phyloP scores from a whole-genome alignment of 805 yeast genomes.

The Yarrowia sp. region DNA sequence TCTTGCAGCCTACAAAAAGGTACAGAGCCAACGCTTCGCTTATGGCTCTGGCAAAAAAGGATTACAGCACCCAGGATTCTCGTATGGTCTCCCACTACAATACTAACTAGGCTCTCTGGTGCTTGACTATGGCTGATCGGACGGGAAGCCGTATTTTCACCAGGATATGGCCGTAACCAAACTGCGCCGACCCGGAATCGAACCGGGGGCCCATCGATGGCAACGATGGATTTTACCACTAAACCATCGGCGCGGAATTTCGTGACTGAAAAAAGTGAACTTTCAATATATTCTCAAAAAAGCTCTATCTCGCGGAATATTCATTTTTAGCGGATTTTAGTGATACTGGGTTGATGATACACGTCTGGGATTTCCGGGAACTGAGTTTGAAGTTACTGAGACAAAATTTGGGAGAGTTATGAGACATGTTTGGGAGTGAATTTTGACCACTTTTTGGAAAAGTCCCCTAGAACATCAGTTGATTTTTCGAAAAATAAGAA shows the following conservation, averaged over 20 bases:
- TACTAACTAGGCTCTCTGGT: slow-evolving; percentile 16
- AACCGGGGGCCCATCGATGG: slow-evolving; percentile 19
- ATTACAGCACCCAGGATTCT: slow-evolving; percentile 12
- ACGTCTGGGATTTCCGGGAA: no score
- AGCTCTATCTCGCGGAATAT: background rate
- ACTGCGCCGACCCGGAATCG: slow-evolving; percentile 14
- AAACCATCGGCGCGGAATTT: slow-evolving; percentile 1
- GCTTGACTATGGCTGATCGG: slow-evolving; percentile 16
- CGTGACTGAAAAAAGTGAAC: no score
- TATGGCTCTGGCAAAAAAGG: background rate
- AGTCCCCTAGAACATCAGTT: no score
- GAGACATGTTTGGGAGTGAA: no score
- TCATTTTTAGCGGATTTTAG: background rate
- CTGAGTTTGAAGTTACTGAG: no score
- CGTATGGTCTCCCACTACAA: slow-evolving; percentile 20
- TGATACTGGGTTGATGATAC: no score
- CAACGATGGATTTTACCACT: slow-evolving; percentile 16
- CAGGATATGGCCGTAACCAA: slow-evolving; percentile 14
- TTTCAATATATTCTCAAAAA: background rate
- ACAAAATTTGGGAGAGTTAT: no score
- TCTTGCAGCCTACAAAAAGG: no score
- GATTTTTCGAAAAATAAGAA: no score
- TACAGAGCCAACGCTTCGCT: no score
- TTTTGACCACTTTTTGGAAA: no score
- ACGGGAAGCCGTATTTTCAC: slow-evolving; percentile 16